These are phyloP conservation scores for Tricholoma bakamatsutake DNA, from an alignment of 768 basidiomycete species.

Conservation along the genomic window DNA sequence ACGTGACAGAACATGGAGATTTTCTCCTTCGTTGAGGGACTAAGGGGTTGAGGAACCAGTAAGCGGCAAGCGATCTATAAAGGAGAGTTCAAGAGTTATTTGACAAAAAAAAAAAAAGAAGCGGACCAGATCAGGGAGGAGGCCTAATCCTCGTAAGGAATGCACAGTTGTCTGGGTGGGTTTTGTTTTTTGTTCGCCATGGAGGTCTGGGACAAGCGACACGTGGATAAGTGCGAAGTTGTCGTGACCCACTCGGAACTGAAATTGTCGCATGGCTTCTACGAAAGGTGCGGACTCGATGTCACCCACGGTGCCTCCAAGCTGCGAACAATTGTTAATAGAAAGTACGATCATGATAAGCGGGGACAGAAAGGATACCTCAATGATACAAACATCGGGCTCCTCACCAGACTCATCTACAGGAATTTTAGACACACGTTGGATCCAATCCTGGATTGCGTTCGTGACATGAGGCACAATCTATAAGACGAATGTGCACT, in stretches of 20 bases:
- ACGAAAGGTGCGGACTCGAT: slow-evolving; percentile 98
- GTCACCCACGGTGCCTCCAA: slow-evolving; percentile 97
- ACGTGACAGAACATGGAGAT: slow-evolving; percentile 99
- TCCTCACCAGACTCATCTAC: slow-evolving; percentile 90
- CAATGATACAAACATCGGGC: slow-evolving; percentile 96
- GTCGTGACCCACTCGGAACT: slow-evolving; percentile 93
- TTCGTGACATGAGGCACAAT: slow-evolving; percentile 96
- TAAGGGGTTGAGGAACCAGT: slow-evolving; percentile 73
- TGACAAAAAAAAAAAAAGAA: not conserved
- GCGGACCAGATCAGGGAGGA: slow-evolving; percentile 86
- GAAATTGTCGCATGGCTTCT: slow-evolving; percentile 99
- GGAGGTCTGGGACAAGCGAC: slow-evolving; percentile 96
- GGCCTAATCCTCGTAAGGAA: slow-evolving; percentile 85
- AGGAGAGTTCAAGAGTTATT: not conserved
- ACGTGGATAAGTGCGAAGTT: slow-evolving; percentile 98
- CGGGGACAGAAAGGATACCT: slow-evolving; percentile 45
- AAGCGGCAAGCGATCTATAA: slow-evolving; percentile 88
- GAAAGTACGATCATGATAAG: not conserved
- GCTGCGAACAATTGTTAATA: slow-evolving; percentile 36
- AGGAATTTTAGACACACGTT: slow-evolving; percentile 89
- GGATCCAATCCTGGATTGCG: slow-evolving; percentile 98
- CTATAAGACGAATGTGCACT: slow-evolving; percentile 27
- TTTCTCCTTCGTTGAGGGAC: slow-evolving; percentile 84
- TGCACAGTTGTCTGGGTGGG: slow-evolving; percentile 97
- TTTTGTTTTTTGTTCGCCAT: slow-evolving; percentile 98